Evolutionary conservation across 345 rosid species (phyloP).

Genomic region (Raphanus sativus): DNA sequence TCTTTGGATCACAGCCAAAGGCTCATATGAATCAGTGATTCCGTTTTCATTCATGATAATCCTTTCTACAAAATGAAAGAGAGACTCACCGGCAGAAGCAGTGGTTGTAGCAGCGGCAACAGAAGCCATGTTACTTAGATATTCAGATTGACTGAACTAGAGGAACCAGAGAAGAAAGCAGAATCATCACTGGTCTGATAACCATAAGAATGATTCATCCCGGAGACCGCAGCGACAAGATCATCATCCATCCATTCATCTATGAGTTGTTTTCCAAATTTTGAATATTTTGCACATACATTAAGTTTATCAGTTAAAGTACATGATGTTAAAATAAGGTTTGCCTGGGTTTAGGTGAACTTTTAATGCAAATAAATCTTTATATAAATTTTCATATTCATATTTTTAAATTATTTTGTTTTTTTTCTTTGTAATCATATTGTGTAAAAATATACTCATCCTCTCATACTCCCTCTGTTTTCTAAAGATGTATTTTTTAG

Average conservation of each 20-base stretch:
- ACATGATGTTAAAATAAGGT: no score
- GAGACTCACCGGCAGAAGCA: slow-evolving; percentile 35
- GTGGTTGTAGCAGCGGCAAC: slow-evolving; percentile 1
- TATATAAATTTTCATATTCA: no score
- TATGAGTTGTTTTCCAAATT: no score
- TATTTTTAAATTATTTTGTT: no score
- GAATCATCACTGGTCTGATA: slow-evolving; percentile 37
- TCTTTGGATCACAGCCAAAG: not conserved
- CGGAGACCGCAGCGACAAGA: slow-evolving; percentile 39
- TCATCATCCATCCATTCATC: slow-evolving; percentile 61
- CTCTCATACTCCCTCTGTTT: no score
- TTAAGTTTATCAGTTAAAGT: no score
- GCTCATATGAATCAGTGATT: slow-evolving; percentile 4
- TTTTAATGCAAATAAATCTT: no score
- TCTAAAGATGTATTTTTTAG: no score
- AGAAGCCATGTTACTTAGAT: slow-evolving; percentile 14
- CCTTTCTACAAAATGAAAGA: not conserved
- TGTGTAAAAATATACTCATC: no score
- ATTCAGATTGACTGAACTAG: slow-evolving; percentile 33
- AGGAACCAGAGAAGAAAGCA: slow-evolving; percentile 32
- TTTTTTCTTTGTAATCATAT: no score
- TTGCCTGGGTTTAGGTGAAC: no score
- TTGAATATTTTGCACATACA: no score
- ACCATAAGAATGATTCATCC: slow-evolving; percentile 39
- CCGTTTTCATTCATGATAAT: not conserved